Evolutionary conservation across 208 protist species (phyloP), one percentile per base, ranked within the genome.

Genomic region (Leishmania aethiopica): DNA sequence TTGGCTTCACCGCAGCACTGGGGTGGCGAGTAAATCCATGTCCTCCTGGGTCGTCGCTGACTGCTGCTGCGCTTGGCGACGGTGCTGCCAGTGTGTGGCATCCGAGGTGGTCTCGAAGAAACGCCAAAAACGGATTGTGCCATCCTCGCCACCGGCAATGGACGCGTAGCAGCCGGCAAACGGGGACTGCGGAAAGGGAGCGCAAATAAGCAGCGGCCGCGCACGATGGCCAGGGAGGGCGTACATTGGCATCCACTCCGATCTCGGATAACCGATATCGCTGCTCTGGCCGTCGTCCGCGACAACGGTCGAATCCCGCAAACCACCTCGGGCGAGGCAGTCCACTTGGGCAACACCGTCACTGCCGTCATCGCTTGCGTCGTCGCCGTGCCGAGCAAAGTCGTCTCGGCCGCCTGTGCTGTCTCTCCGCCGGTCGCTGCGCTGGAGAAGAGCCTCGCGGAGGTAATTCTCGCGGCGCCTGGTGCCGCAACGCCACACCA

Each of bases 41-140:
- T 88, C 87, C 35, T 89, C 83, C 74, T 72, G 78, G 32, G 83
- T 91, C 25, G 84, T 84, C 40, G 84, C 87, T 37, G 85, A 83
- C 64, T 79, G 80, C 71, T 88, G 80, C 51, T 82, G 85, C 10
- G 87, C 84, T 70, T 81, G 83, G 32, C 78, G 79, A 7, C 90
- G 86, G 49, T 88, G 82, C 78, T 88, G 83, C 84, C 84, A 88
- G 73, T 90, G 85, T 2, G 74, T 77, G n/a, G 83, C 72, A 76
- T 77, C 75, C n/a, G 74, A 87, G 72, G 47, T 51, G 66, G 81
- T 70, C 62, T 86, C 86, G 73, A 97, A 97, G 62, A 92, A 86
- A 25, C 85, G 85, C 94, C 94, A 97, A 80, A 97, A 95, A 13
- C 94, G 88, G 64, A 97, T 90, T 28, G 91, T 95, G 83, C 85